Evolutionary conservation across 2,329 filamentous ascomycete genomes (phyloP), one percentile per base, ranked within the genome.

Genomic region (Alternaria brassicicola): DNA sequence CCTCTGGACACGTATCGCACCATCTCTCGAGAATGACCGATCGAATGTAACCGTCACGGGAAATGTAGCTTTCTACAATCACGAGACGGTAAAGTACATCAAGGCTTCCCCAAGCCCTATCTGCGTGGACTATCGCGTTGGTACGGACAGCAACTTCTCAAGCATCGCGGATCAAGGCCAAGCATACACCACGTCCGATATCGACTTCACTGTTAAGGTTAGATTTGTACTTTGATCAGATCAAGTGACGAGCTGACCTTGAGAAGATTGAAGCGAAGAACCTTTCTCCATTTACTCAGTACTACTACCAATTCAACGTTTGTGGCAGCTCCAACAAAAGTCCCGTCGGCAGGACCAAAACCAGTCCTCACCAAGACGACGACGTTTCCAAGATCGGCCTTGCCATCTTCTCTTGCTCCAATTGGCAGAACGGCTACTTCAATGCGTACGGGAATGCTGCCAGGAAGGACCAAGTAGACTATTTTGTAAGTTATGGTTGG

Each of bases 151-250:
- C 47, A 76, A 78, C 25, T 80, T 85, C 28, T 75, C 76, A 7
- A 68, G 79, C 2, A 78, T 85, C 13, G 84, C 85, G 2, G 80
- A 83, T 48, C 79, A 79, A 3, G 89, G 89, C 4, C 84, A 78
- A 26, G 88, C 84, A 1, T 91, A 88, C 69, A 92, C 89, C 0
- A 89, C 84, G 26, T 89, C 86, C 1, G 89, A 93, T 69, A 85
- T 92, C 47, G 90, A 93, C 70, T 93, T 88, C 69, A 92, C 89
- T 0, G 80, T 92, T 59, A 91, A 91, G 81, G 86, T 86, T 67
- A 47, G 43, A 21, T 3, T 15, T 26, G 1, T 19, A 5, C 5
- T 1, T 5, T 3, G 9, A 2, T 10, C 5, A 4, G 3, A 2
- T 19, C 8, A 33, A 25, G 17, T n/a, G 23, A 64, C n/a, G 15